Base-by-base conservation (phyloP, 1,139 yeast genomes). In the Taphrina confusa region DNA sequence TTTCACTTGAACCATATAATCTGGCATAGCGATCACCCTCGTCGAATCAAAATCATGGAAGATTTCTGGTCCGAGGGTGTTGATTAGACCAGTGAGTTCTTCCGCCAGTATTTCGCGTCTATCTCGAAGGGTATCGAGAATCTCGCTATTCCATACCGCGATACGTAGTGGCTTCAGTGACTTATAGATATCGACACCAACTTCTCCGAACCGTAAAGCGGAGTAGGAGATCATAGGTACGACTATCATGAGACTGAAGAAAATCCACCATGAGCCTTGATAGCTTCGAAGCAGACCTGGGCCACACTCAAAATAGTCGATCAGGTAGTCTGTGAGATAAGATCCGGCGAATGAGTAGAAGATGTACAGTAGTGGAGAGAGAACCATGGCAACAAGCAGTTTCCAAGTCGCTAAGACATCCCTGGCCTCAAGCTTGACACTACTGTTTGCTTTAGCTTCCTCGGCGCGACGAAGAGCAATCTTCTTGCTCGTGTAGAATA, bases 391-490 rank as follows among this genome's bases (percentile, higher is more conserved):
- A 47, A 92, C 91, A 66, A 92, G 77, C 46, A 92, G 84, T 72
- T 92, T 92, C 98, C 98, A 90, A 1, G 97, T 90, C 1, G 97
- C 96, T 62, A 90, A 79, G 27, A 92, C 97, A 72, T 92, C 98
- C 62, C 85, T 84, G 25, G 96, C 98, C 68, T 83, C 82, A 65
- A 92, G 85, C 71, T 92, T 92, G 33, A 92, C 98, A 1, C 89
- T 80, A 0, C 97, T 89, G 5, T 81, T 84, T n/a, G 90, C 91
- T 60, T 92, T 77, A 0, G 97, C 98, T 63, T 83, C 82, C 25
- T 27, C 77, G 31, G 94, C 90, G 72, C 90, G 90, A 66, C 78
- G 76, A 54, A 75, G 77, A 0, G 97, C 87, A 49, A 88, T 86
- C 49, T 74, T 70, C 68, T 86, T 85, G 12, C 95, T 83, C n/a